Evolutionary conservation across 1,284 basidiomycete genomes (phyloP).

Genomic region (Pseudozyma tsukubaensis): DNA sequence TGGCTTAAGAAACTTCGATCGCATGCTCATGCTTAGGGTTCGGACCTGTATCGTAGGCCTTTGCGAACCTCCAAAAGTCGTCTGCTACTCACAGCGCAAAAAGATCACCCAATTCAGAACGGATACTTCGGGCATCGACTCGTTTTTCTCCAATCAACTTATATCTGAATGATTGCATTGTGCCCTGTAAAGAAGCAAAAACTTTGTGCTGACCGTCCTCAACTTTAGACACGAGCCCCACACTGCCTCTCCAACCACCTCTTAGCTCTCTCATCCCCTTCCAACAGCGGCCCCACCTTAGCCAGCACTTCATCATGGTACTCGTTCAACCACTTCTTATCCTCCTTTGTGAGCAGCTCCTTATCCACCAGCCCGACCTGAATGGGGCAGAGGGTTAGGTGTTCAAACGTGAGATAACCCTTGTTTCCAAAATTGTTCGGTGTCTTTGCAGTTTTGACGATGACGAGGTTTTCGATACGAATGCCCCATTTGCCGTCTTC

Average conservation of each 20-base stretch:
- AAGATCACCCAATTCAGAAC: too few species aligned
- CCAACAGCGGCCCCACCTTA: slow-evolving; percentile 82
- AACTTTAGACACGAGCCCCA: slow-evolving; percentile 20
- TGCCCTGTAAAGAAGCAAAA: too few species aligned
- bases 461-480: slow-evolving; percentile 81
- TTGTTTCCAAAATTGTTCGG: slow-evolving; percentile 83
- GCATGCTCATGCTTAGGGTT: too few species aligned
- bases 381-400: slow-evolving; percentile 75
- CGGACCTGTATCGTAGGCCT: too few species aligned
- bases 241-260: slow-evolving; percentile 81
- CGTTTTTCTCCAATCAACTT: too few species aligned
- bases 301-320: slow-evolving; percentile 83
- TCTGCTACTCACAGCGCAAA: too few species aligned
- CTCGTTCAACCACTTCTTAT: slow-evolving; percentile 83
- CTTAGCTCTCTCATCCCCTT: slow-evolving; percentile 79
- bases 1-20: too few species aligned
- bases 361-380: slow-evolving; percentile 84
- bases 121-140: too few species aligned
- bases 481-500: slow-evolving; percentile 91
- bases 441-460: slow-evolving; percentile 71
- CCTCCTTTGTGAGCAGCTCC: slow-evolving; percentile 75
- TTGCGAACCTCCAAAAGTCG: too few species aligned
- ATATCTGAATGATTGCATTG: too few species aligned
- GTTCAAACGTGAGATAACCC: slow-evolving; percentile 59
- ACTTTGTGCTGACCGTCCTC: too few species aligned